Percentiles rank a stretch among this genome's conserved stretches.
These are phyloP conservation scores for Tuber brumale DNA, from an alignment of 495 filamentous ascomycete species.

Conservation along the genomic window DNA sequence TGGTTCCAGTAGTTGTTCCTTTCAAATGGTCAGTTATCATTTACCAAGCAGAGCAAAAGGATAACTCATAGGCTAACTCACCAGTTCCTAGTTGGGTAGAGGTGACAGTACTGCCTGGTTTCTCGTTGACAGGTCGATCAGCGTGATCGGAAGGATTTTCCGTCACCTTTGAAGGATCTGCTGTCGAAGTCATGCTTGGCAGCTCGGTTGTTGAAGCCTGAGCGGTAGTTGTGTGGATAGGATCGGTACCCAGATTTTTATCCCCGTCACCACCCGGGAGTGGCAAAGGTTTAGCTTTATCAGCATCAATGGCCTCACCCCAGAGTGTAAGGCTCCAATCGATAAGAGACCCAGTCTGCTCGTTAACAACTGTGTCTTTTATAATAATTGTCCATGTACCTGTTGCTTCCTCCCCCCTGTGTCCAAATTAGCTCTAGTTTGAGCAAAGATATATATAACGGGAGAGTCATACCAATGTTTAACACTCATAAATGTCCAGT, in stretches of 20 bases:
- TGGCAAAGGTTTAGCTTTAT: constrained; percentile 64
- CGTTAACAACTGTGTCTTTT: constrained; percentile 76
- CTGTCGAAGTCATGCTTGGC: constrained; percentile 20
- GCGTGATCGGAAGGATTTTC: constrained; percentile 62
- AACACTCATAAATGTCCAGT: constrained; percentile 99
- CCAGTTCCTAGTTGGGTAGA: constrained; percentile 19
- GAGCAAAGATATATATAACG: constrained; percentile 11
- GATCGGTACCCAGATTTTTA: neutral
- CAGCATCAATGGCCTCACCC: constrained; percentile 75
- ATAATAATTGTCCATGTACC: constrained; percentile 88
- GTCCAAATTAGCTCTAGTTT: constrained; percentile 8
- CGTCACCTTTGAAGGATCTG: constrained; percentile 21
- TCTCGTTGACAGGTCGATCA: constrained; percentile 63
- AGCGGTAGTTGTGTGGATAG: constrained; percentile 44
- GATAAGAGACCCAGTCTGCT: constrained; percentile 65
- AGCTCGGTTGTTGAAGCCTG: constrained; percentile 44
- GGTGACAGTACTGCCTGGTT: constrained; percentile 8
- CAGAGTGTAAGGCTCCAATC: constrained; percentile 95
- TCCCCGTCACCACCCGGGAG: constrained; percentile 63
- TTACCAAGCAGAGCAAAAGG: neutral
- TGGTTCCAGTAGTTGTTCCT: neutral
- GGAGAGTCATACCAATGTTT: constrained; percentile 71
- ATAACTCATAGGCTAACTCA: constrained; percentile 8
- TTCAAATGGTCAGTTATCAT: neutral
- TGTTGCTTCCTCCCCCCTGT: constrained; percentile 78